These are phyloP conservation scores for Fusarium palustre DNA, from an alignment of 2,329 filamentous ascomycete species.

Conservation along the genomic window DNA sequence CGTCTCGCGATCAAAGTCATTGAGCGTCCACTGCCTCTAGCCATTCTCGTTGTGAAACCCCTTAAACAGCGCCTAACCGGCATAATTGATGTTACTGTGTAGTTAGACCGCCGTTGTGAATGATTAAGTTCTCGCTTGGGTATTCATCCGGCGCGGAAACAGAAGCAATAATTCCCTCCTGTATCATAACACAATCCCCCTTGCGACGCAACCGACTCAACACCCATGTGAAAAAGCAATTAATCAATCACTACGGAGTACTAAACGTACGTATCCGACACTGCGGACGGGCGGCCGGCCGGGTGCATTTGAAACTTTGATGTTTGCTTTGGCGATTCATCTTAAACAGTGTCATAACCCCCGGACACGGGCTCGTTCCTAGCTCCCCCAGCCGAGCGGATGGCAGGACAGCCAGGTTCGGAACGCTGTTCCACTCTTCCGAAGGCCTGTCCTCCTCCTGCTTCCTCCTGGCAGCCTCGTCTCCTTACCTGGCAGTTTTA, in stretches of 20 bases:
- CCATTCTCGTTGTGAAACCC: slow-evolving; percentile 8
- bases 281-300: slow-evolving; percentile 17
- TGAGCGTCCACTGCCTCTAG: neutral
- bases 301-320: slow-evolving; percentile 32
- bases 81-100: neutral
- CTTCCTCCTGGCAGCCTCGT: slow-evolving; percentile 3
- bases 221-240: slow-evolving; percentile 23
- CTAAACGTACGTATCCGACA: slow-evolving; percentile 3
- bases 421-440: slow-evolving; percentile 31
- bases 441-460: slow-evolving; percentile 8
- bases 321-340: slow-evolving; percentile 35
- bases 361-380: slow-evolving; percentile 29
- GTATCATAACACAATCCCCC: neutral
- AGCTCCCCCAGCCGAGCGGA: slow-evolving; percentile 15
- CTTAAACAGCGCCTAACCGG: neutral
- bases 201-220: slow-evolving; percentile 16
- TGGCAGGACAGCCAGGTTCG: slow-evolving; percentile 19
- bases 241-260: no score
- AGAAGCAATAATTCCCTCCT: slow-evolving; percentile 10
- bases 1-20: slow-evolving; percentile 4
- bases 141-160: slow-evolving; percentile 8
- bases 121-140: slow-evolving; percentile 17
- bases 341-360: slow-evolving; percentile 5
- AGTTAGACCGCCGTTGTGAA: neutral
- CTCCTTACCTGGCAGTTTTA: neutral